These are phyloP conservation scores for Sporisorium reilianum DNA, from an alignment of 1,284 basidiomycete genomes.

Conservation along the genomic window DNA sequence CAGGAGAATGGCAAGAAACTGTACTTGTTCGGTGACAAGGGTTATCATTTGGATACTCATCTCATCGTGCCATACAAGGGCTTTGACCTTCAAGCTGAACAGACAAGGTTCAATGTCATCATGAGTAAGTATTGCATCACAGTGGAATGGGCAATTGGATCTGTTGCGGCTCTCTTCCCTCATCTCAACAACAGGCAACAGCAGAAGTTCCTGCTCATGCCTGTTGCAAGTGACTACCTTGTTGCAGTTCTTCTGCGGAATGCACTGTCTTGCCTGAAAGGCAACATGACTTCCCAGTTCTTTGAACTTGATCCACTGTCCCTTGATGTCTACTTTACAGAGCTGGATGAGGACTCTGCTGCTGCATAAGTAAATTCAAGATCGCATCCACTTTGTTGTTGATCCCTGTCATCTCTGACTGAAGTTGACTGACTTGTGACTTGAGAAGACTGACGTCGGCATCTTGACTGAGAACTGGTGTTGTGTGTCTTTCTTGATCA, in stretches of 20 bases:
- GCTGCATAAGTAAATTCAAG: conserved; percentile 6
- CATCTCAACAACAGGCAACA: conserved; percentile 2
- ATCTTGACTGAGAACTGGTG: not conserved
- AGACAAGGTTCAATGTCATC: conserved; percentile 3
- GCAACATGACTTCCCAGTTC: conserved; percentile 6
- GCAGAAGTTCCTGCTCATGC: not conserved
- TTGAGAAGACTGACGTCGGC: not conserved
- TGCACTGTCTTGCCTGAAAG: conserved; percentile 5
- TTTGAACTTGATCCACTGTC: conserved; percentile 5
- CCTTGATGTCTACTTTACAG: not conserved
- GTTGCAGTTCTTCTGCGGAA: not conserved
- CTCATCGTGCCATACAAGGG: conserved; percentile 8
- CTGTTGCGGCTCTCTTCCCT: conserved; percentile 2
- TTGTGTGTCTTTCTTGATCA: not conserved
- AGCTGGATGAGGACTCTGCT: not conserved
- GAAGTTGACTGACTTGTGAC: conserved; percentile 4
- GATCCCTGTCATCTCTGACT: not conserved
- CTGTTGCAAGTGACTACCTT: conserved; percentile 3
- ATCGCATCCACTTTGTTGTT: not conserved
- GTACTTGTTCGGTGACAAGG: conserved; percentile 2
- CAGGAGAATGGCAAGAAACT: conserved; percentile 1
- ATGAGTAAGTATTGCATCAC: conserved; percentile 10
- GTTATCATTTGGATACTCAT: not conserved
- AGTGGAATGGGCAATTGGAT: conserved; percentile 6
- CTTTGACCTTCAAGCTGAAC: not conserved